Evolutionary conservation across 495 filamentous ascomycete species (phyloP), one percentile per base, ranked within the genome.

Genomic region (Hypoxylon intermedium): DNA sequence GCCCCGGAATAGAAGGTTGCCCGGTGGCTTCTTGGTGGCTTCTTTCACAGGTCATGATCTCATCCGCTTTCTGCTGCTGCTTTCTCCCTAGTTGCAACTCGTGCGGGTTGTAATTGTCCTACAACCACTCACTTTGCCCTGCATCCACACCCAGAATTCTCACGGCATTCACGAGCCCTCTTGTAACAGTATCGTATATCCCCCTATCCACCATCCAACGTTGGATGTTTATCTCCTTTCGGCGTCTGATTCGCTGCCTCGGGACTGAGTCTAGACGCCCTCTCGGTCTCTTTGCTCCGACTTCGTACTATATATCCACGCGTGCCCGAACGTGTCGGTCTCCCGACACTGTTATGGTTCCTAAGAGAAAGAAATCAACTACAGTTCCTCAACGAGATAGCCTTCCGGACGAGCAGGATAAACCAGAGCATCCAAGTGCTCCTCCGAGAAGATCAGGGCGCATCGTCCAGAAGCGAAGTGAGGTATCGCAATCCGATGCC

Each of bases 371-470:
- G 33, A 68, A 56, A 41, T 59, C 68, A 12, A 34, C 19, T 18
- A 46, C 28, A 41, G 40, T 38, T 23, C 45, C 36, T 1, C 47
- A 47, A 2, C 30, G 58, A 11, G 34, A 24, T 31, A 28, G 15
- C 5, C 30, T 41, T 3, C 21, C 33, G 15, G 53, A 59, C 1
- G 34, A 59, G 1, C 9, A 20, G 9, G 1, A n/a, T n/a, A 9
- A 52, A 12, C 13, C 19, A 24, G 37, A 43, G 9, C 46, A 9
- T 9, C 26, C 18, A 2, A 37, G 3, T 38, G 5, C 42, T 11
- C 28, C 40, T 5, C 59, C 57, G 0, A 59, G 67, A 49, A 65
- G 64, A 33, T 70, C 67, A 0, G 58, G 47, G 18, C 67, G 67
- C 24, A 53, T 67, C 13, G 20, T 42, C 13, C 34, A 63, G 18